Evolutionary conservation across 2,329 filamentous ascomycete genomes (phyloP), one percentile per base, ranked within the genome.

Genomic region (Trichophyton benhamiae): DNA sequence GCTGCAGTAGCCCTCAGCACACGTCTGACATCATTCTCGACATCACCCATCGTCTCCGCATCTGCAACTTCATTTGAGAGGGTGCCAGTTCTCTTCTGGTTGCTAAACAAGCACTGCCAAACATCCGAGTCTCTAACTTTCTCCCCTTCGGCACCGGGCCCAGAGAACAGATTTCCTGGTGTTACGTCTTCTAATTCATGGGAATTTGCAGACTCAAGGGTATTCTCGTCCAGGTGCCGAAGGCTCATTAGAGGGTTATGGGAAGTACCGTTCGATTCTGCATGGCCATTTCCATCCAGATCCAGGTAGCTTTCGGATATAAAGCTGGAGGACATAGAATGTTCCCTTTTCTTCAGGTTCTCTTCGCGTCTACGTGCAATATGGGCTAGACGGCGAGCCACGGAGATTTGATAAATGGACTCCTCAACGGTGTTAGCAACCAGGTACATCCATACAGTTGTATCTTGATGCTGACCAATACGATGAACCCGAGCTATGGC

Each of bases 401-500:
- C 89, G 0, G 89, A 94, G 38, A 96, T 82, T 63, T 91, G 84
- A 74, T 97, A 91, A 64, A 97, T 95, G 1, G 87, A 87, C 75
- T 95, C 87, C 70, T 99, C 94, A 0, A 97, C 89, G 0, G 92
- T 95, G 59, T 88, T 89, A 15, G 87, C 84, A n/a, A 96, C 83
- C 1, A 97, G 81, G 71, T 97, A 97, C 73, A 96, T 87, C 88
- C 91, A 97, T 0, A 97, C 91, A 0, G 89, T 96, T 0, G 94
- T 99, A 66, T 88, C 82, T 59, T 88, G 85, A 65, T 86, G 81
- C 74, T 97, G 94, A 0, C 94, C 94, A 65, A 99, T 99, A 41
- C 94, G 85, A 71, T 99, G 91, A 1, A 99, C 91, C 61, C 94
- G 87, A 0, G 92, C 91, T 69, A 97, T 95, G 13, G 91, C 92